Percentiles rank a stretch among this genome's conserved stretches.
Conservation (phyloP, 2,329 filamentous ascomycete species). For the Botrytis pseudocinerea region DNA sequence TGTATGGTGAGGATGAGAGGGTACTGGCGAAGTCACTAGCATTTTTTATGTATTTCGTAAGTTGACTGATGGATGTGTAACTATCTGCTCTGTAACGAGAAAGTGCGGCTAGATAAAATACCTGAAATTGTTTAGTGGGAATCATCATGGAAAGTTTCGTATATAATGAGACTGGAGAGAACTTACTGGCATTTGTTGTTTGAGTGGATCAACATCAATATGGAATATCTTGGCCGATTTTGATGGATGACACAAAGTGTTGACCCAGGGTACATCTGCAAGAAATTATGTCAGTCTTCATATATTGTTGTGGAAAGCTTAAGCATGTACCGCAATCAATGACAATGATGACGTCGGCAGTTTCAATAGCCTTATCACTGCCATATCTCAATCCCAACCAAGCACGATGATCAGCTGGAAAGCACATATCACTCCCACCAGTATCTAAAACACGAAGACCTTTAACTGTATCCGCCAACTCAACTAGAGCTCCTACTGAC, state of each 20-base stretch:
- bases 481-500: slow-evolving; percentile 61
- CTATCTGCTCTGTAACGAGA: slow-evolving; percentile 68
- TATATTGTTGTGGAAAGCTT: neutral
- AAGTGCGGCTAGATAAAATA: slow-evolving; percentile 69
- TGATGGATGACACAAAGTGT: slow-evolving; percentile 65
- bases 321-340: slow-evolving; percentile 61
- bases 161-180: slow-evolving; percentile 25
- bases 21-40: slow-evolving; percentile 45
- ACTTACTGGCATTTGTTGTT: slow-evolving; percentile 46
- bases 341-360: slow-evolving; percentile 81
- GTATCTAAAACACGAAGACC: slow-evolving; percentile 73
- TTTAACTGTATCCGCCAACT: slow-evolving; percentile 66
- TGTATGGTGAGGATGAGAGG: slow-evolving; percentile 43
- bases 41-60: slow-evolving; percentile 61
- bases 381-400: slow-evolving; percentile 74
- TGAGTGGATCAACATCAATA: slow-evolving; percentile 65
- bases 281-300: neutral
- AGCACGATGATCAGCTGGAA: slow-evolving; percentile 67
- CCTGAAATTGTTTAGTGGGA: slow-evolving; percentile 44
- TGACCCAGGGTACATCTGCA: slow-evolving; percentile 84
- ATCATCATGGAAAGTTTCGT: slow-evolving; percentile 42
- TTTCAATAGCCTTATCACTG: slow-evolving; percentile 68
- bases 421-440: slow-evolving; percentile 79
- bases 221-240: slow-evolving; percentile 59
- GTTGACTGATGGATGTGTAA: slow-evolving; percentile 64